Conservation (phyloP, 495 filamentous ascomycete species). For the Podospora australis region DNA sequence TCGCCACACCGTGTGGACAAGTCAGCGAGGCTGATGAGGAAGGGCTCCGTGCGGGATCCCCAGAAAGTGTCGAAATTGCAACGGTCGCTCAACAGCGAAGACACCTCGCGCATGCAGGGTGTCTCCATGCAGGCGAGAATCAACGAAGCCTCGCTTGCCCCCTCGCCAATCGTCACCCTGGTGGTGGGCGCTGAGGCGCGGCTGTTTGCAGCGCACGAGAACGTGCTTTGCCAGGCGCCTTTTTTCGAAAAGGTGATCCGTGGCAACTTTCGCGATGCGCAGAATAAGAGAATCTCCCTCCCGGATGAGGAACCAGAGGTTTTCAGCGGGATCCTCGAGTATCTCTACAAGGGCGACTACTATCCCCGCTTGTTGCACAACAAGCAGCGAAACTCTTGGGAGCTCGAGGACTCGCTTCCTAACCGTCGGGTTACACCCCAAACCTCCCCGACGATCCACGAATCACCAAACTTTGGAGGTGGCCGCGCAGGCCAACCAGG, state of each 20-base stretch:
- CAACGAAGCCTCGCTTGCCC: slow-evolving; percentile 34
- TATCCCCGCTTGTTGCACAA: slow-evolving; percentile 70
- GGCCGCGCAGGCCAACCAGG: slow-evolving; percentile 41
- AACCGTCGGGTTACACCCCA: slow-evolving; percentile 29
- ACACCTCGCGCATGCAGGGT: slow-evolving; percentile 19
- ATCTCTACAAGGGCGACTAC: slow-evolving; percentile 93
- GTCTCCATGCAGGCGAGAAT: slow-evolving; percentile 45
- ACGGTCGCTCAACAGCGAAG: slow-evolving; percentile 38
- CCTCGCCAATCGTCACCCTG: slow-evolving; percentile 77
- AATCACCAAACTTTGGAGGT: slow-evolving; percentile 37
- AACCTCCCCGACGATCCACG: slow-evolving; percentile 32
- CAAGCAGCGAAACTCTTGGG: slow-evolving; percentile 60
- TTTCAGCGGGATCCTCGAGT: slow-evolving; percentile 86
- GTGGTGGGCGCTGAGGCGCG: slow-evolving; percentile 73
- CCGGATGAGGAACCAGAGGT: slow-evolving; percentile 83
- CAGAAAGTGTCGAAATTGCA: slow-evolving; percentile 68
- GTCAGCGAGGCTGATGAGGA: slow-evolving; percentile 68
- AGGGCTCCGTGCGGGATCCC: slow-evolving; percentile 57
- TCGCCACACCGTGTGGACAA: slow-evolving; percentile 63
- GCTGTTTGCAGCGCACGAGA: slow-evolving; percentile 87
- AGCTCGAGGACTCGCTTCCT: slow-evolving; percentile 57
- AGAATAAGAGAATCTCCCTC: slow-evolving; percentile 64
- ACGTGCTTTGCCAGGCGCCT: slow-evolving; percentile 73
- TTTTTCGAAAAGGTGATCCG: slow-evolving; percentile 64
- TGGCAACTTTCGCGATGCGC: slow-evolving; percentile 54